Evolutionary conservation across 73 alveolate species (phyloP), one percentile per base, ranked within the genome.

Genomic region (Paramecium caudatum): DNA sequence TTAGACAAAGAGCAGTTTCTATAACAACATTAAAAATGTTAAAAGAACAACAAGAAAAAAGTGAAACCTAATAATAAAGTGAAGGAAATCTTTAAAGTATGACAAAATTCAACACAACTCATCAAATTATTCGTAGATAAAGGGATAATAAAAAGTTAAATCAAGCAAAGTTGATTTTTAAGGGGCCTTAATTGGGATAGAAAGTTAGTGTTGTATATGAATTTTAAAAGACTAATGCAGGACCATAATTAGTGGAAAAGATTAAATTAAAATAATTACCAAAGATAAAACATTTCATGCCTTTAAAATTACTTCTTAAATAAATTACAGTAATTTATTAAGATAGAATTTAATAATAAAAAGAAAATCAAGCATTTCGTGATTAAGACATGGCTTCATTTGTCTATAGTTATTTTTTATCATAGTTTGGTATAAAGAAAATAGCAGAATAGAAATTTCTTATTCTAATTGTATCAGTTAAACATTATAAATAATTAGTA

Each of bases 391-490:
- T 74, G 88, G 88, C 88, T 41, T 74, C 88, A 74, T 74, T 41
- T 41, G 88, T 74, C 19, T 74, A 74, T 41, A 36, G 65, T 74
- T 74, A 74, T 74, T 74, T 74, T 74, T 12, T 74, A 41, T 39
- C 36, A 74, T 45, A 74, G 21, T 86, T 62, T 63, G 93, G 93
- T 41, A 62, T 86, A 47, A 86, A 86, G 41, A 86, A 86, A 47
- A 86, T 86, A 63, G 93, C 84, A 15, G 93, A 86, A 10, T 62
- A 86, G 36, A 86, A 86, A 78, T 86, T 86, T 13, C 34, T 86
- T 8, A 86, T 86, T 9, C 68, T 86, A 10, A 17, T 86, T 46
- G 86, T 86, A 12, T 86, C 93, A 6, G 84, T 86, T 16, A 86
- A 86, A 78, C 82, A 86, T 45, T 46, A 86, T 63, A 37, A 62